A percentile compares a stretch with the other conserved stretches of the same genome.
These are phyloP conservation scores for Candida silvatica DNA, from an alignment of 805 yeast genomes.

Conservation along the genomic window DNA sequence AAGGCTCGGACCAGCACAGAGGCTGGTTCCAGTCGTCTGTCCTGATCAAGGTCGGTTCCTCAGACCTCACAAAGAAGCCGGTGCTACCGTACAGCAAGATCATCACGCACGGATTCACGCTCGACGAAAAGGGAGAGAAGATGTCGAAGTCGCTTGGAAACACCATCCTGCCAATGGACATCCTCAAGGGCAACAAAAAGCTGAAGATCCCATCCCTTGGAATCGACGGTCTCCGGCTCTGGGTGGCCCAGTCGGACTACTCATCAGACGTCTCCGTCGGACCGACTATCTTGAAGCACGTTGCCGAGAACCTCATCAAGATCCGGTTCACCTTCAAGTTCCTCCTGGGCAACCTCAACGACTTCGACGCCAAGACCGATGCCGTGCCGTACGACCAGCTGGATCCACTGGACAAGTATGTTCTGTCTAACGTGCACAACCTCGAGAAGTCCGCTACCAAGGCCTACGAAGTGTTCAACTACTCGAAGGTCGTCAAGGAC, in stretches of 20 bases:
- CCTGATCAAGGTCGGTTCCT: conserved; percentile 58
- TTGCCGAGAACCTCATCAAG: conserved; percentile 74
- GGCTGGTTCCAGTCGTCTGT: conserved; percentile 98
- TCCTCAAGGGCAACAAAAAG: conserved; percentile 52
- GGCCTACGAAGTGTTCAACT: conserved; percentile 52
- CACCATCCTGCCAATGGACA: conserved; percentile 57
- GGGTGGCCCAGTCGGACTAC: conserved; percentile 87
- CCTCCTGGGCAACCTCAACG: conserved; percentile 67
- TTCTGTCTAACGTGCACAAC: conserved; percentile 44
- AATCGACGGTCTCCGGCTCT: conserved; percentile 80
- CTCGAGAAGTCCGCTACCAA: conserved; percentile 34
- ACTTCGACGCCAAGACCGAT: conserved; percentile 11
- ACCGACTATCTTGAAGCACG: conserved; percentile 61
- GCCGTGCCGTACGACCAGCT: conserved; percentile 32
- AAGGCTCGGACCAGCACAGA: conserved; percentile 97
- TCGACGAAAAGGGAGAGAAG: conserved; percentile 78
- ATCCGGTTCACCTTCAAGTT: conserved; percentile 74
- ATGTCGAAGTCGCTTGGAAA: conserved; percentile 95
- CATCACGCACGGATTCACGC: conserved; percentile 88
- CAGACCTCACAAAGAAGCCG: conserved; percentile 13
- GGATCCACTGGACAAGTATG: conserved; percentile 47
- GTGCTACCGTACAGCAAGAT: conserved; percentile 59
- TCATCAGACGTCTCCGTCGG: conserved; percentile 74
- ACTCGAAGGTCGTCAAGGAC: conserved; percentile 59
- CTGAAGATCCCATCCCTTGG: conserved; percentile 59